Conservation (phyloP, 1,139 yeast genomes). For the Kodamaea anthophila region DNA sequence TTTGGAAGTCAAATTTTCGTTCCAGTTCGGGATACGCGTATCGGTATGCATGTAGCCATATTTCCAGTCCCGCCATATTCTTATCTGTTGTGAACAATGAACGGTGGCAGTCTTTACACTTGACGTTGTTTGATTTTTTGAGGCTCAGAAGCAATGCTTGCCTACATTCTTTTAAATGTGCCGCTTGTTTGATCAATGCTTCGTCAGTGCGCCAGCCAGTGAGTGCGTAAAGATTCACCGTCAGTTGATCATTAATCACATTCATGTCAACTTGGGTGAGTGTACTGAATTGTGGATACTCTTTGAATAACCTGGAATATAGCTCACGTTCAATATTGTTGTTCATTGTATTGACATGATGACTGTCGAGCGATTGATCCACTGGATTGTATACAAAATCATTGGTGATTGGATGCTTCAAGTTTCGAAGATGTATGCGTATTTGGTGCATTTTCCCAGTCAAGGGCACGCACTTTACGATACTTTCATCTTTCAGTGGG, state of each 20-base stretch:
- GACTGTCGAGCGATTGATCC: conserved; percentile 8
- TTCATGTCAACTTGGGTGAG: conserved; percentile 8
- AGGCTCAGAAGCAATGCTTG: conserved; percentile 12
- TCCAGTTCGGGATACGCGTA: conserved; percentile 27
- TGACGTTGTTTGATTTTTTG: conserved; percentile 12
- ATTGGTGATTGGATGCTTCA: conserved; percentile 65
- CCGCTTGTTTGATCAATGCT: conserved; percentile 7
- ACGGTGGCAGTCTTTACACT: conserved; percentile 44
- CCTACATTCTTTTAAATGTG: conserved; percentile 7
- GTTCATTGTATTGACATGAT: conserved; percentile 15
- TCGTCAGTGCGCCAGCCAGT: conserved; percentile 13
- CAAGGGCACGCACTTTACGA: conserved; percentile 59
- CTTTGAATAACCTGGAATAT: conserved; percentile 18
- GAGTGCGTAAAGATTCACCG: conserved; percentile 14
- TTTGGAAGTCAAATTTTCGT: conserved; percentile 20
- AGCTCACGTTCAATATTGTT: conserved; percentile 24
- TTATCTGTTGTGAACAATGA: conserved; percentile 32
- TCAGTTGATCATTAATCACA: conserved; percentile 7
- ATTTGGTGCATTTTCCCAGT: conserved; percentile 81
- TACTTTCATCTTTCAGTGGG: conserved; percentile 34
- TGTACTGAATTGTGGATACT: conserved; percentile 11
- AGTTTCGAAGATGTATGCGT: conserved; percentile 59
- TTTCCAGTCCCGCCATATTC: conserved; percentile 27
- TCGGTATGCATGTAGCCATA: conserved; percentile 56
- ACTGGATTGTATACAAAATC: conserved; percentile 51